Evolutionary conservation across 148 eudicot genomes (phyloP).

Genomic region (Rhododendron simsii): DNA sequence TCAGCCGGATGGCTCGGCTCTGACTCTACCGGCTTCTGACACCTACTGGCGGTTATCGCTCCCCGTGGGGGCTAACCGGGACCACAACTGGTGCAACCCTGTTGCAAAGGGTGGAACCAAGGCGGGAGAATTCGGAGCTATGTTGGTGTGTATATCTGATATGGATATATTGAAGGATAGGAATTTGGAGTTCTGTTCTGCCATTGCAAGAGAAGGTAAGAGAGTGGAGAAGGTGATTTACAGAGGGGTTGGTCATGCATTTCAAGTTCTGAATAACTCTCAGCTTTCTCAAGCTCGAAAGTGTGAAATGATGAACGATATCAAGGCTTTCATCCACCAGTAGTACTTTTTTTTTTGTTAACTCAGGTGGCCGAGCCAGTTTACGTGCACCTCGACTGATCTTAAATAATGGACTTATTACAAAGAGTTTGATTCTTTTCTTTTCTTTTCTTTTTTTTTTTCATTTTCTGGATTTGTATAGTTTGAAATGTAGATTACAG

Average conservation of each 20-base stretch:
- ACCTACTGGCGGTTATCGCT: constrained; percentile 54
- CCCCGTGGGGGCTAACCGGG: constrained; percentile 43
- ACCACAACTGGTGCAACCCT: constrained; percentile 76
- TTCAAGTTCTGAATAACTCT: constrained; percentile 63
- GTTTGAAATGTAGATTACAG: neutral
- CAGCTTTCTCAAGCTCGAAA: constrained; percentile 35
- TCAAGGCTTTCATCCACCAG: constrained; percentile 35
- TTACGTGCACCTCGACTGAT: too few species aligned
- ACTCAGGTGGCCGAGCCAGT: too few species aligned
- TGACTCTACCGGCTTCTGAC: constrained; percentile 29
- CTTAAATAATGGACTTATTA: too few species aligned
- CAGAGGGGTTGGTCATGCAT: constrained; percentile 77
- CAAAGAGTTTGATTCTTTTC: neutral
- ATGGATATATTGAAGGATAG: constrained; percentile 70
- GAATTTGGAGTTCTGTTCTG: constrained; percentile 54
- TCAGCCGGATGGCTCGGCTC: constrained; percentile 26
- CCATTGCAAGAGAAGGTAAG: constrained; percentile 39
- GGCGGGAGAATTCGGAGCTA: constrained; percentile 10
- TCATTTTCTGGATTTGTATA: neutral
- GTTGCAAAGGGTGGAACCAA: constrained; percentile 11
- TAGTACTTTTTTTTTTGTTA: neutral
- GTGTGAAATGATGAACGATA: constrained; percentile 47
- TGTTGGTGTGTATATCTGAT: constrained; percentile 57
- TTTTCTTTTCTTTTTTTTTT: neutral
- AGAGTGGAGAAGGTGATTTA: constrained; percentile 39